Evolutionary conservation across 176 grass and related monocot genomes (phyloP).

Genomic region (Triticum turgidum): DNA sequence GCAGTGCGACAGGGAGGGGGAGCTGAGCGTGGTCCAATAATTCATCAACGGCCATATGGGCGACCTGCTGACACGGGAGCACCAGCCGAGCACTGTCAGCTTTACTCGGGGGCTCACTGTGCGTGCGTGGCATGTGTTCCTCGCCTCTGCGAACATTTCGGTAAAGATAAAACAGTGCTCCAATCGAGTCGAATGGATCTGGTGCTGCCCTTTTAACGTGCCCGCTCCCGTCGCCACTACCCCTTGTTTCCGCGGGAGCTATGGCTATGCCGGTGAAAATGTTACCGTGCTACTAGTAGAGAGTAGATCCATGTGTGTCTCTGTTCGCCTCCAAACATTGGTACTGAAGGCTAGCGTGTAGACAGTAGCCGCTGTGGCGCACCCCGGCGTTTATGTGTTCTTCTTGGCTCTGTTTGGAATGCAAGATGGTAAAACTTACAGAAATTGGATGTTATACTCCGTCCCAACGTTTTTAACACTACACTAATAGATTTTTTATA

Average conservation of each 20-base stretch:
- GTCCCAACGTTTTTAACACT: no score
- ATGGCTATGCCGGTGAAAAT: neutral
- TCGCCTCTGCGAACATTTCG: constrained; percentile 15
- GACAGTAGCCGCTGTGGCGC: neutral
- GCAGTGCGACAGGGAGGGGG: neutral
- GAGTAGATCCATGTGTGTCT: neutral
- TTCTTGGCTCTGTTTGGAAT: no score
- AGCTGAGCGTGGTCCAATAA: constrained; percentile 31
- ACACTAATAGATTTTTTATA: no score
- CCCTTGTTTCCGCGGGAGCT: constrained; percentile 16
- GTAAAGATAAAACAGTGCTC: neutral
- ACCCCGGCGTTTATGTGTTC: no score
- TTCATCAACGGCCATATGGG: constrained; percentile 57
- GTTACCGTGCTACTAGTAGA: neutral
- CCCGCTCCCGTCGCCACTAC: neutral
- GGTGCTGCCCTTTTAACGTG: constrained; percentile 9
- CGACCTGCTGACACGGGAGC: constrained; percentile 27
- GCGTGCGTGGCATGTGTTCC: neutral
- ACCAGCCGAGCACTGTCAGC: constrained; percentile 45
- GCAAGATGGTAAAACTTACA: no score
- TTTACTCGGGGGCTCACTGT: constrained; percentile 31
- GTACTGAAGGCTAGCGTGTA: neutral
- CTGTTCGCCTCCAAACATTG: neutral
- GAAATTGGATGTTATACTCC: no score
- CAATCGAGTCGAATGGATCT: neutral